A percentile compares a stretch with the other conserved stretches of the same genome.
Evolutionary conservation across 2,329 filamentous ascomycete species (phyloP).

Genomic region (Penicillium sp.): DNA sequence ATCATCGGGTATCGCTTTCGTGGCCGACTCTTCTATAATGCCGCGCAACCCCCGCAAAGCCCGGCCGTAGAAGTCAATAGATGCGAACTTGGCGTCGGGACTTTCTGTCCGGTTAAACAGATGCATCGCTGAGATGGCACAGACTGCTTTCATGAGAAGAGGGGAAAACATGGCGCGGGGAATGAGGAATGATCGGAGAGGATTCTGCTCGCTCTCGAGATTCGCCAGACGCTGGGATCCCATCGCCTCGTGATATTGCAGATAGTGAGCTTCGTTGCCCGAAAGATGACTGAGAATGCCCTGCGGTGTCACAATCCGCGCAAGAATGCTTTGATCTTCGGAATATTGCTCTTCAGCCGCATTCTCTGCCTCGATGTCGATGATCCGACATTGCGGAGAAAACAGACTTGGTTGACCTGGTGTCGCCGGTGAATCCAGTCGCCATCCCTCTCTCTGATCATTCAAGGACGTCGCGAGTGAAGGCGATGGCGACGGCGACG

Average conservation of each 20-base stretch:
- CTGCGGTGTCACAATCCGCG: constrained; percentile 12
- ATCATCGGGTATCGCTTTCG: constrained; percentile 23
- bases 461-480: constrained; percentile 10
- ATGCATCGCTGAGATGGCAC: constrained; percentile 35
- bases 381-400: constrained; percentile 4
- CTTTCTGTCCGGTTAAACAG: constrained; percentile 28
- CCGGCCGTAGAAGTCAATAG: constrained; percentile 29
- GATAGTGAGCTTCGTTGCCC: constrained; percentile 29
- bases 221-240: constrained; percentile 32
- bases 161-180: constrained; percentile 33
- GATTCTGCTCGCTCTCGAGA: constrained; percentile 34
- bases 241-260: constrained; percentile 34
- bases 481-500: constrained; percentile 8
- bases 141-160: constrained; percentile 33
- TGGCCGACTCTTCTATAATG: constrained; percentile 17
- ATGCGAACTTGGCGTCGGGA: constrained; percentile 23
- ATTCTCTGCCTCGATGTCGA: not conserved
- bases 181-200: constrained; percentile 31
- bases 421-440: constrained; percentile 6
- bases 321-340: constrained; percentile 3
- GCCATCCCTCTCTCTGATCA: constrained; percentile 8
- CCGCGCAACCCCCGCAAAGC: constrained; percentile 30
- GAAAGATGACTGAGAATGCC: constrained; percentile 24
- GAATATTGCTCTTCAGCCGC: not conserved
- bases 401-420: constrained; percentile 4